A percentile compares a stretch with the other conserved stretches of the same genome.
Conservation (phyloP, 2,329 filamentous ascomycete species). For the Lachnum nothofagi region DNA sequence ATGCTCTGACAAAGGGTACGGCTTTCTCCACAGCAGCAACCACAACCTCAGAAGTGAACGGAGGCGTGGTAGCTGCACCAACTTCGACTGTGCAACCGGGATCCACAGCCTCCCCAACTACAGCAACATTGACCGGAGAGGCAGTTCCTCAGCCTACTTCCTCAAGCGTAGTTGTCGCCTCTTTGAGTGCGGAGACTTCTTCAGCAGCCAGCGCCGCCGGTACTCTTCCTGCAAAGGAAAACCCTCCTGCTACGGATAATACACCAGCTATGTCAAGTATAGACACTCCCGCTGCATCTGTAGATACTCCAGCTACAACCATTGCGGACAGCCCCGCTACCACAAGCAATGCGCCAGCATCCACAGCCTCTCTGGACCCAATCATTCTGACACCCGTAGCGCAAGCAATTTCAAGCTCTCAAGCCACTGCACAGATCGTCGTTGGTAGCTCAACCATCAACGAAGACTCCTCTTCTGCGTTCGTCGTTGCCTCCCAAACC, state of each 20-base stretch:
- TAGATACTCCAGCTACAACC: neutral
- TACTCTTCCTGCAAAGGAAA: no score
- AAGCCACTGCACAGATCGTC: neutral
- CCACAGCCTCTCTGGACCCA: neutral
- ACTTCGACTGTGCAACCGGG: neutral
- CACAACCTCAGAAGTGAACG: neutral
- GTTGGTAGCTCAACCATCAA: slow-evolving; percentile 26
- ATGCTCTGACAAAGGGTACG: neutral
- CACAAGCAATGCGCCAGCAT: neutral
- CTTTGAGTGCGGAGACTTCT: neutral
- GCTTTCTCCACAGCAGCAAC: neutral
- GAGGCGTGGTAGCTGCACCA: neutral
- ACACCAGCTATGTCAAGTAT: neutral
- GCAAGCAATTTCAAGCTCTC: neutral
- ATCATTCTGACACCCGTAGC: neutral
- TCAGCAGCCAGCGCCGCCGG: neutral
- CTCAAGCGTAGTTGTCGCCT: neutral
- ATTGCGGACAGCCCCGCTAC: neutral
- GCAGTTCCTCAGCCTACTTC: neutral
- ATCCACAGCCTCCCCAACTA: neutral
- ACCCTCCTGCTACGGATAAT: neutral
- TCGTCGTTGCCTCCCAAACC: slow-evolving; percentile 1
- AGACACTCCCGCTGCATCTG: neutral
- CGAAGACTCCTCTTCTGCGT: slow-evolving; percentile 15
- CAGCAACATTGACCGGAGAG: neutral